phyloP scores from a whole-genome alignment of 768 basidiomycete genomes.

The Tulasnella sp. region DNA sequence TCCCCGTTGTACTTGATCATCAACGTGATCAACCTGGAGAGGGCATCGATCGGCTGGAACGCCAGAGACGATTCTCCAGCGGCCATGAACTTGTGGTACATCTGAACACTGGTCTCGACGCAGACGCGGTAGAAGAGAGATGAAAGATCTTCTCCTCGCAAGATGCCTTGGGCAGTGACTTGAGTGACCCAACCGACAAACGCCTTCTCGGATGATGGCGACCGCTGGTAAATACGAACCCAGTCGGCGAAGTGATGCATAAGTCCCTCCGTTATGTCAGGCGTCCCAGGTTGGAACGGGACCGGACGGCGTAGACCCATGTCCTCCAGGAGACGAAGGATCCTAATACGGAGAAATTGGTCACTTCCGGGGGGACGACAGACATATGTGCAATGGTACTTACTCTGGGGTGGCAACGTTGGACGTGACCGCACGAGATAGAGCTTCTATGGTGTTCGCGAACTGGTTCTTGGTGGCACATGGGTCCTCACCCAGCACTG shows the following conservation, averaged over 20 bases:
- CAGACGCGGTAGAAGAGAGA: constrained; percentile 98
- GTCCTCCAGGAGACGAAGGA: constrained; percentile 66
- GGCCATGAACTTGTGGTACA: constrained; percentile 62
- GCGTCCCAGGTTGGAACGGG: neutral
- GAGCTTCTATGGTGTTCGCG: constrained; percentile 64
- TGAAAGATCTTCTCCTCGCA: constrained; percentile 91
- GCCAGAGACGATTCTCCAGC: constrained; percentile 56
- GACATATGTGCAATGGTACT: constrained; percentile 26
- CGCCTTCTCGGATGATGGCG: constrained; percentile 81
- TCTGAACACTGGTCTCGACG: constrained; percentile 84
- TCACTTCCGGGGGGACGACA: neutral
- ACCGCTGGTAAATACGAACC: constrained; percentile 88
- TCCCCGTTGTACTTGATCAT: constrained; percentile 99
- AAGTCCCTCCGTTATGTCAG: constrained; percentile 21
- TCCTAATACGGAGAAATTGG: no score
- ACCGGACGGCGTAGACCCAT: constrained; percentile 34
- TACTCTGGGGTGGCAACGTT: constrained; percentile 82
- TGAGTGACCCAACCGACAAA: constrained; percentile 97
- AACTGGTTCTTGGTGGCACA: constrained; percentile 62
- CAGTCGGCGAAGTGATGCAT: constrained; percentile 44
- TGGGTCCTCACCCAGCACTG: constrained; percentile 68
- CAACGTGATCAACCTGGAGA: constrained; percentile 89
- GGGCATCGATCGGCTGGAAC: constrained; percentile 90
- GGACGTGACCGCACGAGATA: constrained; percentile 57
- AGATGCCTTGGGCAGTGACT: constrained; percentile 89